These are phyloP conservation scores for Plasmopara muralis DNA, from an alignment of 352 stramenopile genomes.

Conservation along the genomic window DNA sequence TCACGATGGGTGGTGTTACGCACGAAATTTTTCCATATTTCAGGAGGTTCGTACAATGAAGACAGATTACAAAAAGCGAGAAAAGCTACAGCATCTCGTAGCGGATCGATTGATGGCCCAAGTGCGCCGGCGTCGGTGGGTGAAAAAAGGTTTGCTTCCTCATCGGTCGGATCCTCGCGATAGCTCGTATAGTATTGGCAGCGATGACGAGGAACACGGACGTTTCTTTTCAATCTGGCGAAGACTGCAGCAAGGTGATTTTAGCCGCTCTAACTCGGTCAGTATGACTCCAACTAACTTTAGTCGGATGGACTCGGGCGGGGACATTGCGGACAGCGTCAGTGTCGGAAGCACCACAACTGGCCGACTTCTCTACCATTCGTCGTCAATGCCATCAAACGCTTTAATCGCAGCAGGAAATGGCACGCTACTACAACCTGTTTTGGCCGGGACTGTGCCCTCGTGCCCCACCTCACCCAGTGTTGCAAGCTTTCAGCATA, in stretches of 20 bases:
- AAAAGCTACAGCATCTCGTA: constrained; percentile 83
- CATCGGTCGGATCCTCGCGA: constrained; percentile 29
- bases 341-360: constrained; percentile 18
- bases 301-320: constrained; percentile 28
- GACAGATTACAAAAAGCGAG: constrained; percentile 67
- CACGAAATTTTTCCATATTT: constrained; percentile 84
- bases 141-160: constrained; percentile 52
- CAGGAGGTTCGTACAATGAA: constrained; percentile 76
- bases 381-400: constrained; percentile 29
- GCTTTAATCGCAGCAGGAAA: constrained; percentile 33
- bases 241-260: constrained; percentile 53
- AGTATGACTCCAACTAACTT: constrained; percentile 36
- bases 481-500: constrained; percentile 46
- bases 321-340: constrained; percentile 18
- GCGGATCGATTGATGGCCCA: constrained; percentile 79
- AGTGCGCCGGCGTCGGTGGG: constrained; percentile 72
- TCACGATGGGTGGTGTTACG: constrained; percentile 82
- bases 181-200: constrained; percentile 48
- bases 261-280: constrained; percentile 67
- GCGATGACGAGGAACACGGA: constrained; percentile 62
- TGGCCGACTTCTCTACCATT: constrained; percentile 22
- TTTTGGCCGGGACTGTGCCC: constrained; percentile 32
- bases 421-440: constrained; percentile 26
- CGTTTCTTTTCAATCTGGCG: constrained; percentile 66
- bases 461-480: constrained; percentile 64